Percentiles rank a stretch among this genome's conserved stretches.
Evolutionary conservation across 2,329 filamentous ascomycete species (phyloP).

Genomic region (Lasiodiplodia citricola): DNA sequence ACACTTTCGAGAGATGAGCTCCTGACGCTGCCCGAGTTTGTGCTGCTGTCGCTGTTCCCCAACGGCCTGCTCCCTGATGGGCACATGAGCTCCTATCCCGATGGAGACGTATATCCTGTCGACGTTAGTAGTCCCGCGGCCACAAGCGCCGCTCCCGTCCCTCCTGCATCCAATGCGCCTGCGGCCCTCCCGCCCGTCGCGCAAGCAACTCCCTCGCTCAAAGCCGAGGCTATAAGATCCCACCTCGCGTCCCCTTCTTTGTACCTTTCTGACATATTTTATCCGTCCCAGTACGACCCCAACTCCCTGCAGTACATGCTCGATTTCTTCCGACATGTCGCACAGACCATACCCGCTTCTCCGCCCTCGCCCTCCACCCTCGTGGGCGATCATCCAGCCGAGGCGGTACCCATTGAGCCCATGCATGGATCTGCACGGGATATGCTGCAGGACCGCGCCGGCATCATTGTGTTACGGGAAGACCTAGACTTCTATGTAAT

Average conservation of each 20-base stretch:
- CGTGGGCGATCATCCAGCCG: conserved; percentile 45
- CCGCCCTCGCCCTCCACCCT: conserved; percentile 65
- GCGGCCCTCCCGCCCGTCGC: conserved; percentile 33
- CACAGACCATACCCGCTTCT: conserved; percentile 88
- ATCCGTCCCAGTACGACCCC: conserved; percentile 82
- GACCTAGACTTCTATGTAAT: conserved; percentile 98
- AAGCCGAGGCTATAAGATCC: conserved; percentile 40
- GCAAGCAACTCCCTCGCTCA: conserved; percentile 40
- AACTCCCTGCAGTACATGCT: conserved; percentile 98
- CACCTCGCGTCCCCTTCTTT: conserved; percentile 52
- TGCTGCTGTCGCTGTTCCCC: conserved; percentile 94
- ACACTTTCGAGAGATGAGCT: conserved; percentile 94
- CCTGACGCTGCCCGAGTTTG: conserved; percentile 94
- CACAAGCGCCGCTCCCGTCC: conserved; percentile 25
- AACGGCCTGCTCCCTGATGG: conserved; percentile 98
- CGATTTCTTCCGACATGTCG: conserved; percentile 95
- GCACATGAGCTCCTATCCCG: conserved; percentile 90
- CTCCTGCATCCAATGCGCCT: conserved; percentile 34
- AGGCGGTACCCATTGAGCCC: conserved; percentile 72
- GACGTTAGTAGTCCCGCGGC: conserved; percentile 71
- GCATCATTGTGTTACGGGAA: conserved; percentile 95
- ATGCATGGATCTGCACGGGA: conserved; percentile 72
- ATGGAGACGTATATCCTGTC: conserved; percentile 93
- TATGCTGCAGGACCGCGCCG: conserved; percentile 84
- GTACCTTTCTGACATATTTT: conserved; percentile 63